Base-by-base conservation (phyloP, 176 grass and related monocot genomes). In the Triticum urartu region DNA sequence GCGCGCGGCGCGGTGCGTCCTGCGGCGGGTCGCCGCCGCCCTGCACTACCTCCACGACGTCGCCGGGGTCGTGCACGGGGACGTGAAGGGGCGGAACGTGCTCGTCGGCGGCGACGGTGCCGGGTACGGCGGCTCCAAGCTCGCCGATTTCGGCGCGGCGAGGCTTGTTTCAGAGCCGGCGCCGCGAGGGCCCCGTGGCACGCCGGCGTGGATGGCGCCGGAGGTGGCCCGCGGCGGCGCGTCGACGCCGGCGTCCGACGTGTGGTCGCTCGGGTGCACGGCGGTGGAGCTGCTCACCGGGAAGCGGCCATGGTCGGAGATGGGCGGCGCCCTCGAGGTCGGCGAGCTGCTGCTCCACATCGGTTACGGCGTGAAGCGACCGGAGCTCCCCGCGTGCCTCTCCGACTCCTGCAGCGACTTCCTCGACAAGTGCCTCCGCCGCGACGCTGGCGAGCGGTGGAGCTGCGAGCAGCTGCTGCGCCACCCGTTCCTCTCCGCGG, bases 251-350 rank as follows among this genome's bases (percentile, higher is more conserved):
- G 90, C 85, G 24, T 93, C 94, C 15, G 97, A 99, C 83, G 82
- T 99, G 1, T 99, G 97, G 97, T 91, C 97, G 20, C 90, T 99
- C 38, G 97, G 94, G 1, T 99, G 97, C 85, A 97, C 97, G 17
- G 87, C 95, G 59, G 83, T 99, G 36, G 97, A 99, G 90, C 95
- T 97, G 83, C 66, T 81, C 56, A 90, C 90, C 0, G 97, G 97
- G 7, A 70, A 17, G 21, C 92, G 89, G 11, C 97, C 97, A 1
- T 99, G 97, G 97, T 79, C 77, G 25, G 88, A 92, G 45, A 65
- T 93, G 64, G 70, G 64, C 75, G 89, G 79, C 86, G 74, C 69
- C 25, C 28, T 75, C 61, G 86, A 83, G 48, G 68, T 90, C 74
- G 78, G 89, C 33, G 84, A 90, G 58, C 84, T 90, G 58, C 64